Base-by-base conservation (phyloP, 1,284 basidiomycete species). In the Cryptococcus sp. region DNA sequence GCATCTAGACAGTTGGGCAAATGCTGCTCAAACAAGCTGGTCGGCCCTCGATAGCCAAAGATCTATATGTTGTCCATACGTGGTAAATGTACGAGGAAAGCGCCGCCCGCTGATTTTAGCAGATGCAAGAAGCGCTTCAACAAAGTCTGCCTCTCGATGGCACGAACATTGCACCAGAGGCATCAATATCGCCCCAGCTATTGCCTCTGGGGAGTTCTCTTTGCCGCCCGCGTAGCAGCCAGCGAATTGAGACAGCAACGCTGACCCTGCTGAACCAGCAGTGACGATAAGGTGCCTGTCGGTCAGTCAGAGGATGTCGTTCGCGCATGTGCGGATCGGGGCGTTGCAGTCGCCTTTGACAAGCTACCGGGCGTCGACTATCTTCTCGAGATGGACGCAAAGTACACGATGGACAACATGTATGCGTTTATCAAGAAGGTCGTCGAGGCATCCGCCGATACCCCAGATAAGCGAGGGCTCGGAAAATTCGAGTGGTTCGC, bases 211-310 rank as follows among this genome's bases (percentile, higher is more conserved):
- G 17, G 55, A 59, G 45, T 49, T 50, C 27, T 30, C 39, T 11
- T 30, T 55, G 10, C 58, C 58, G 8, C 58, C 58, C 16, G 47
- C 53, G 3, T 59, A 52, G 35, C 13, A 42, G 22, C 35, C 13
- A 23, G 8, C 11, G 10, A 22, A 16, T 38, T 20, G n/a, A 23
- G 17, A 45, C 8, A 13, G 8, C 16, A 17, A 20, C 19, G 43
- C 50, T 42, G 15, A 15, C 23, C 17, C 30, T 17, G 22, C 27
- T 25, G 30, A 27, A 5, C 16, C 16, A 59, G 52, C 5, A 42
- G 52, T 42, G 59, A 61, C 47, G 59, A 61, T 22, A 61, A 61
- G 38, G 59, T 57, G 17, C 59, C 59, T 13, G 43, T 57, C 19
- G 27, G 38, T 5, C 59, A 61, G 39, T 53, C 55, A 20, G 42